A percentile compares a stretch with the other conserved stretches of the same genome.
Conservation (phyloP, 1,139 yeast species). For the Pichia sp. region DNA sequence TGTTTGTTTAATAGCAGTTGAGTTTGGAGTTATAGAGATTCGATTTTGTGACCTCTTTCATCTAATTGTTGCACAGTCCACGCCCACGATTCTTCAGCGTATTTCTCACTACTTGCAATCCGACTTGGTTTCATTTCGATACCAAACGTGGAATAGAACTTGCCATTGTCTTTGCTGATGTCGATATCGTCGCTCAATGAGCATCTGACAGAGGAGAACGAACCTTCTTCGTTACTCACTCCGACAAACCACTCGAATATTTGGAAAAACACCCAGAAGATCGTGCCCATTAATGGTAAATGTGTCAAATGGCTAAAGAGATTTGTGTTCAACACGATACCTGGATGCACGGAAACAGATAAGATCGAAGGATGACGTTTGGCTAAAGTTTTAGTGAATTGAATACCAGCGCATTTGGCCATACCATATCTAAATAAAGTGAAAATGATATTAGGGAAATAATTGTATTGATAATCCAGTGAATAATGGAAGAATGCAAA, state of each 20-base stretch:
- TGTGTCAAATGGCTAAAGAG: constrained; percentile 74
- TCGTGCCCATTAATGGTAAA: constrained; percentile 69
- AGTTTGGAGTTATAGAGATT: too few species aligned
- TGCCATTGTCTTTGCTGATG: constrained; percentile 61
- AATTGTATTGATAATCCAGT: constrained; percentile 52
- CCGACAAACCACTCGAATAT: constrained; percentile 69
- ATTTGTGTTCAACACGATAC: constrained; percentile 78
- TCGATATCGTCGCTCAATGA: constrained; percentile 56
- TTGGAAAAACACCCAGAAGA: constrained; percentile 70
- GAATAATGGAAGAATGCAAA: constrained; percentile 51
- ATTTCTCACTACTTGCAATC: constrained; percentile 58
- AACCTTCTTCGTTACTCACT: constrained; percentile 69
- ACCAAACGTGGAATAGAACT: constrained; percentile 64
- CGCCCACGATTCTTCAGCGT: constrained; percentile 75
- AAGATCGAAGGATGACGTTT: constrained; percentile 64
- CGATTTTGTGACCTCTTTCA: constrained; percentile 41
- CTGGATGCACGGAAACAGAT: constrained; percentile 78
- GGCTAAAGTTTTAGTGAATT: constrained; percentile 64
- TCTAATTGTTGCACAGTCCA: constrained; percentile 72
- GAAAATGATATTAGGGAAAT: constrained; percentile 62
- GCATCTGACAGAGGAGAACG: constrained; percentile 62
- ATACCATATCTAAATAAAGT: constrained; percentile 80
- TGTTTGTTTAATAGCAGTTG: too few species aligned
- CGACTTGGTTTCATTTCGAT: constrained; percentile 51
- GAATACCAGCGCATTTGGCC: constrained; percentile 81